Conservation (phyloP, 768 basidiomycete species). For the Tricholomella constricta region DNA sequence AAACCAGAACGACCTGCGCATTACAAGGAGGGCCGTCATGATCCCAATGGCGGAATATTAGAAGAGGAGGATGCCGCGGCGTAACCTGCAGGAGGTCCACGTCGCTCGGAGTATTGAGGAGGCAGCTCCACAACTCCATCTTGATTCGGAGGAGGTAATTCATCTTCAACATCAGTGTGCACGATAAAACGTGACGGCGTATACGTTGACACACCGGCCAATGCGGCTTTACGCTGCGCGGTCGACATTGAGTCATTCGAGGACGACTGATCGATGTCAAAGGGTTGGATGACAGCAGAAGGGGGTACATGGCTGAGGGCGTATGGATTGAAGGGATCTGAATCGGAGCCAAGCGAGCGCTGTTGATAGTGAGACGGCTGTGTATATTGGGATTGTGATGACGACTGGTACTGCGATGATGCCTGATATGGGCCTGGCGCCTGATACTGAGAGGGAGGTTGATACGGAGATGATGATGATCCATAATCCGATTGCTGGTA, state of each 20-base stretch:
- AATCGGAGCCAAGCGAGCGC: conserved; percentile 18
- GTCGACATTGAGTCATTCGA: conserved; percentile 33
- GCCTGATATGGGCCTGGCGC: conserved; percentile 13
- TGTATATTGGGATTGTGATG: conserved; percentile 11
- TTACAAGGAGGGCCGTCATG: neutral
- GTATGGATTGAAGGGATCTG: conserved; percentile 28
- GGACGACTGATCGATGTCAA: conserved; percentile 20
- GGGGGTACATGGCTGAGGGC: conserved; percentile 12
- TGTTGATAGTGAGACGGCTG: conserved; percentile 25
- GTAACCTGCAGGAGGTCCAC: conserved; percentile 21
- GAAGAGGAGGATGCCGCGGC: conserved; percentile 8
- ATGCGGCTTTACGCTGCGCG: conserved; percentile 54
- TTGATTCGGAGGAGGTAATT: conserved; percentile 39
- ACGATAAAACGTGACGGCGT: conserved; percentile 59
- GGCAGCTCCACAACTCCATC: conserved; percentile 72
- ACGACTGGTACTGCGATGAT: conserved; percentile 21
- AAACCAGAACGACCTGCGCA: neutral
- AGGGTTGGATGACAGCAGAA: conserved; percentile 24
- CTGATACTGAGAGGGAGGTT: conserved; percentile 11
- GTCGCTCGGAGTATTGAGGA: conserved; percentile 66
- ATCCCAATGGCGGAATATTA: neutral
- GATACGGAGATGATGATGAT: too few relatives aligned
- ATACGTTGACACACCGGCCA: conserved; percentile 47
- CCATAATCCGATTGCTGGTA: conserved; percentile 17
- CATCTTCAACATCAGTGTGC: conserved; percentile 71